phyloP scores from a whole-genome alignment of 352 stramenopile genomes.

The Phytophthora pluvialis region DNA sequence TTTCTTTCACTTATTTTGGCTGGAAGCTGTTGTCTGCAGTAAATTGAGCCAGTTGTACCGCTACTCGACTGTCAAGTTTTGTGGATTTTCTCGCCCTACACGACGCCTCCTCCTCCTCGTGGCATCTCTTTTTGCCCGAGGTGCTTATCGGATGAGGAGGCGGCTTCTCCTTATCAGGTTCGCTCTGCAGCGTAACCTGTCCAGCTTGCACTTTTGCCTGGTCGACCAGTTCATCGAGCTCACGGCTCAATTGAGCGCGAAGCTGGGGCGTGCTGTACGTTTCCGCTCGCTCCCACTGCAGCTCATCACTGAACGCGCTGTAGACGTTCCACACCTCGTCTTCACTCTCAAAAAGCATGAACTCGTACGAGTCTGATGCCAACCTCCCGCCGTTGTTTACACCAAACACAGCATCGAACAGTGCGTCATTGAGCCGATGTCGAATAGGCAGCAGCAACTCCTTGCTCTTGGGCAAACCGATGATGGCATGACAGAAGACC shows the following conservation, averaged over 20 bases:
- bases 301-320: slow-evolving; percentile 2
- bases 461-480: neutral
- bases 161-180: neutral
- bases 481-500: slow-evolving; percentile 10
- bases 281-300: slow-evolving; percentile 2
- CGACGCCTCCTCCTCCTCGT: neutral
- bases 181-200: neutral
- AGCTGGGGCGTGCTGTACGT: neutral
- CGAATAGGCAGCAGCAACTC: slow-evolving; percentile 1
- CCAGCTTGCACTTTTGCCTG: neutral
- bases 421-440: neutral
- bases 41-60: no score
- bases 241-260: neutral
- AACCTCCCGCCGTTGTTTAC: neutral
- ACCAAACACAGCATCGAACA: neutral
- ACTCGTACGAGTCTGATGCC: neutral
- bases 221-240: neutral
- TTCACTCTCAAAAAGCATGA: slow-evolving; percentile 3
- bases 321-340: neutral
- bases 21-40: no score
- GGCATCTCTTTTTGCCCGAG: neutral
- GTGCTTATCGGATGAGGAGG: neutral
- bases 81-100: no score
- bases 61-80: neutral
- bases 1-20: no score